Conservation (phyloP, 1,284 basidiomycete species). For the Tilletia indica region DNA sequence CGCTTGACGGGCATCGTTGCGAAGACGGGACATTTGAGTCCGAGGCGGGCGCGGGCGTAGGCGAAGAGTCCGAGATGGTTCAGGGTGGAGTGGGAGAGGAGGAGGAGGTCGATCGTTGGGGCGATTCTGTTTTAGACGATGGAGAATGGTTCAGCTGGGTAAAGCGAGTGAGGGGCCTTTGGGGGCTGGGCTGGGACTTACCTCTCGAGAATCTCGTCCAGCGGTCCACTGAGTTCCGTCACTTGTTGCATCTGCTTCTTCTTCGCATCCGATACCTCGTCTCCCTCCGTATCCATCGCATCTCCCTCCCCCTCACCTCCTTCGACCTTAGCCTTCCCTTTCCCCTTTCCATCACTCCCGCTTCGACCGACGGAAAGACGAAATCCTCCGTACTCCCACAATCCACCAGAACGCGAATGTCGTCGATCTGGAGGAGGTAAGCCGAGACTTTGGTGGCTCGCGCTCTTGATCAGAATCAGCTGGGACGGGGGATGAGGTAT, state of each 20-base stretch:
- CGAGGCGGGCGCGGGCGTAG: conserved; percentile 83
- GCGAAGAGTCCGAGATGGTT: conserved; percentile 84
- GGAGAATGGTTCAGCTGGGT: conserved; percentile 12
- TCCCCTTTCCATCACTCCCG: conserved; percentile 13
- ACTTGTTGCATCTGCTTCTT: neutral
- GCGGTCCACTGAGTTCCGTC: conserved; percentile 10
- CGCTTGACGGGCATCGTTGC: conserved; percentile 93
- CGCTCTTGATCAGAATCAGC: conserved; percentile 16
- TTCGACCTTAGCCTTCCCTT: neutral
- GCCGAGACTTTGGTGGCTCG: conserved; percentile 46
- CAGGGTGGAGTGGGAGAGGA: conserved; percentile 89
- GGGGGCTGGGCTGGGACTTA: conserved; percentile 1
- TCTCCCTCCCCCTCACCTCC: neutral
- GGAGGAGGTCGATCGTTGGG: conserved; percentile 75
- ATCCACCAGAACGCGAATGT: conserved; percentile 88
- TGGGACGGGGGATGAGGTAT: too few species aligned
- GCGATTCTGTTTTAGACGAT: conserved; percentile 65
- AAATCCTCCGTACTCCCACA: conserved; percentile 65
- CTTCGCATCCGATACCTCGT: neutral
- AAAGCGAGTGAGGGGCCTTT: neutral
- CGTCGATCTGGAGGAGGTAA: conserved; percentile 90
- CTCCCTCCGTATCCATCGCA: neutral
- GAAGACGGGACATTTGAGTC: conserved; percentile 87
- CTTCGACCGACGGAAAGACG: conserved; percentile 27
- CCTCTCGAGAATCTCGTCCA: conserved; percentile 20